A percentile compares a stretch with the other conserved stretches of the same genome.
Evolutionary conservation across 805 yeast species (phyloP).

Genomic region (Wickerhamiella kazuoi): DNA sequence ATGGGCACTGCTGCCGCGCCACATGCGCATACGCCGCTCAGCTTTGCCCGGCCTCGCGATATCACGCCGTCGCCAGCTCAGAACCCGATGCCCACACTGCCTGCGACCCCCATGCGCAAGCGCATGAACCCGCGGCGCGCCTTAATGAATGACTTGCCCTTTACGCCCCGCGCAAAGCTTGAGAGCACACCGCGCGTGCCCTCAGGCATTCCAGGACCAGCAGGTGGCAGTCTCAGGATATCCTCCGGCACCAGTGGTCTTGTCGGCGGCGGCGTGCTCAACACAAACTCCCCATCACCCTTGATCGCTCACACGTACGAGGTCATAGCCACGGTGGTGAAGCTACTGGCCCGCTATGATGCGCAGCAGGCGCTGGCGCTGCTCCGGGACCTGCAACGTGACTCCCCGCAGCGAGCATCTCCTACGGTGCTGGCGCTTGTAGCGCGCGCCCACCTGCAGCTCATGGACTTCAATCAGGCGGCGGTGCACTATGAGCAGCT

Average conservation of each 20-base stretch:
- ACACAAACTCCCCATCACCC: neutral
- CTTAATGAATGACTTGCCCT: neutral
- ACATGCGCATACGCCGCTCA: neutral
- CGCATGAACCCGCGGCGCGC: neutral
- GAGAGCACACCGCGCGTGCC: neutral
- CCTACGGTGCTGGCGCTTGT: slow-evolving; percentile 74
- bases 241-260: neutral
- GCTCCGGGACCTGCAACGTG: slow-evolving; percentile 43
- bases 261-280: neutral
- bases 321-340: neutral
- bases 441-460: slow-evolving; percentile 73
- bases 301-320: neutral
- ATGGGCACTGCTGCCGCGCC: neutral
- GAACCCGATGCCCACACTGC: neutral
- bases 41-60: neutral
- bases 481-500: slow-evolving; percentile 44
- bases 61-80: neutral
- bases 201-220: neutral
- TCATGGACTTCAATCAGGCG: slow-evolving; percentile 67
- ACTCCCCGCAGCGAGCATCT: slow-evolving; percentile 34
- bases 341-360: slow-evolving; percentile 31
- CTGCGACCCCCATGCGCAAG: neutral
- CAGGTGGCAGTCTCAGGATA: neutral
- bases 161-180: neutral
- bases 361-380: slow-evolving; percentile 63